A percentile compares a stretch with the other conserved stretches of the same genome.
Conservation (phyloP, 169 alveolate species). For the Amoebophrya sp. region DNA sequence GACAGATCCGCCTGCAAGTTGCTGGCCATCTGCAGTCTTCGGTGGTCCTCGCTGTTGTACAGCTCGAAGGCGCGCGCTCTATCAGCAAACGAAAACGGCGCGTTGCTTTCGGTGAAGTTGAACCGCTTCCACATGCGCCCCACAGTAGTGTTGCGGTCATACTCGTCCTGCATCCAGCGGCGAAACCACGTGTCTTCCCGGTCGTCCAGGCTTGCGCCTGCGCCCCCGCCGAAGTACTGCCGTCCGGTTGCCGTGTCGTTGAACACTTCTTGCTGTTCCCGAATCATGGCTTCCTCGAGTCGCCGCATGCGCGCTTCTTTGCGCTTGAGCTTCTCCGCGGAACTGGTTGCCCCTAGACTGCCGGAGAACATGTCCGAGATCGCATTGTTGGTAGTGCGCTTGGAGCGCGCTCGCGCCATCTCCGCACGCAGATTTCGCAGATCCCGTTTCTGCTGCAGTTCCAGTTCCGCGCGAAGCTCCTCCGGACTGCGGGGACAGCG, state of each 20-base stretch:
- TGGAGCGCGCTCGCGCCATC: not conserved
- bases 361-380: conserved; percentile 19
- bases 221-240: no score
- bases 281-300: not conserved
- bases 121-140: conserved; percentile 26
- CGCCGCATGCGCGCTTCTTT: not conserved
- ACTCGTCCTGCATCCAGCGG: conserved; percentile 14
- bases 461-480: not conserved
- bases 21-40: not conserved
- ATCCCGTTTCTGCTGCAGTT: not conserved
- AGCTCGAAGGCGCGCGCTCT: conserved; percentile 17
- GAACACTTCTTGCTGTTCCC: not conserved
- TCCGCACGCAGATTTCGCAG: not conserved
- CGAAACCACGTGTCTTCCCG: not conserved
- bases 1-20: conserved; percentile 6
- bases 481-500: conserved; percentile 1
- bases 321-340: not conserved
- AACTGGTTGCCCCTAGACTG: not conserved
- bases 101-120: not conserved
- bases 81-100: not conserved
- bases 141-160: not conserved
- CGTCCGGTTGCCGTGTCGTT: not conserved
- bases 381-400: not conserved
- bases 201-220: no score
- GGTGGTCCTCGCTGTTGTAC: not conserved